These are phyloP conservation scores for Centaurea solstitialis DNA, from an alignment of 129 eudicot genomes.

Conservation along the genomic window DNA sequence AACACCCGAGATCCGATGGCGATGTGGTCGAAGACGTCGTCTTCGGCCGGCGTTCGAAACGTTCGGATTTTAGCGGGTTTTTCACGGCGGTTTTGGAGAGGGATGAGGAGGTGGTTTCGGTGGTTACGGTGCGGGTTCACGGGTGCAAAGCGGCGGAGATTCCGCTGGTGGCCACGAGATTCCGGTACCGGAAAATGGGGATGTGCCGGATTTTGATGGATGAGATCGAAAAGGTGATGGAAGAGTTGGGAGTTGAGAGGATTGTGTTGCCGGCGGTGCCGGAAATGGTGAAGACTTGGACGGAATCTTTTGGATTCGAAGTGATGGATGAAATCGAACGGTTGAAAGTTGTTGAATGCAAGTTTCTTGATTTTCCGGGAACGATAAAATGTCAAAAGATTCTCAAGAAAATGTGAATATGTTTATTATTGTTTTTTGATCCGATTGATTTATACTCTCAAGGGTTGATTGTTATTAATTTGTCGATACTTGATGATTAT, in stretches of 20 bases:
- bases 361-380: slow-evolving; percentile 71
- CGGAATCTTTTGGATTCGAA: slow-evolving; percentile 61
- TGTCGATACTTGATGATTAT: not conserved
- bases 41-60: slow-evolving; percentile 59
- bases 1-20: slow-evolving; percentile 49
- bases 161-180: slow-evolving; percentile 79
- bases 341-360: slow-evolving; percentile 41
- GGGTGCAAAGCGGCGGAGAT: slow-evolving; percentile 85
- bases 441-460: not conserved
- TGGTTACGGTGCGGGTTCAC: slow-evolving; percentile 61
- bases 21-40: slow-evolving; percentile 70
- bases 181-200: slow-evolving; percentile 62
- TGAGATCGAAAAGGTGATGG: slow-evolving; percentile 64
- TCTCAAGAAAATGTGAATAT: slow-evolving; percentile 31
- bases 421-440: not conserved
- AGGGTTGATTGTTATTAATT: too few species aligned
- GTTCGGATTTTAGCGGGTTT: slow-evolving; percentile 65
- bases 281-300: slow-evolving; percentile 63
- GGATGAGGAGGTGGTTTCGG: slow-evolving; percentile 59
- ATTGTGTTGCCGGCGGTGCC: slow-evolving; percentile 76
- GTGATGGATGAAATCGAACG: slow-evolving; percentile 49
- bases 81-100: slow-evolving; percentile 65
- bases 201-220: slow-evolving; percentile 76
- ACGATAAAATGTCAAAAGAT: slow-evolving; percentile 67
- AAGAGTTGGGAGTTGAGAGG: slow-evolving; percentile 69